phyloP scores from a whole-genome alignment of 306 rosid genomes.

The Fragaria ananassa region DNA sequence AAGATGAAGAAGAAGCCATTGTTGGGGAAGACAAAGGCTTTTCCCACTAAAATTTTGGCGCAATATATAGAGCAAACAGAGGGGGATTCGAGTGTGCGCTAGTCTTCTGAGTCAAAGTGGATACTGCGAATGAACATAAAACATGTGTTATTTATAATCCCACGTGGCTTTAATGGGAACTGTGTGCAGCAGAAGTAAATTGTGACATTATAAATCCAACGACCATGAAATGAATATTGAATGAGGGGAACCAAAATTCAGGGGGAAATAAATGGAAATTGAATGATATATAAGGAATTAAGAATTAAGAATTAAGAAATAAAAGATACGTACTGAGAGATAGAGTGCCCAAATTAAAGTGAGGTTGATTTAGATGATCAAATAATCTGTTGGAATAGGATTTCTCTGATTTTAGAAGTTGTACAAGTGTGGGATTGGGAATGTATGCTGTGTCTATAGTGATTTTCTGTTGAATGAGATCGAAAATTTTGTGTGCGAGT shows the following conservation, averaged over 20 bases:
- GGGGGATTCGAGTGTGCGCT: background rate
- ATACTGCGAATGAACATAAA: rapidly evolving
- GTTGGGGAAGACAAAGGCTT: conserved; percentile 1
- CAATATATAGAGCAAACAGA: background rate
- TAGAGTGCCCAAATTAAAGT: too few relatives aligned
- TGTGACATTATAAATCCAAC: background rate
- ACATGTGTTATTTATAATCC: background rate
- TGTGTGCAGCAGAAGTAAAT: background rate
- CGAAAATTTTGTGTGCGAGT: too few relatives aligned
- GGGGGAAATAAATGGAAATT: background rate
- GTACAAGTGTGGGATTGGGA: background rate
- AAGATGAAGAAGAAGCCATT: conserved; percentile 36
- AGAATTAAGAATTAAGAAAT: background rate
- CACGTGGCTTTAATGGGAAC: background rate
- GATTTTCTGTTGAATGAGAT: background rate
- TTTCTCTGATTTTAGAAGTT: background rate
- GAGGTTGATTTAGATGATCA: background rate
- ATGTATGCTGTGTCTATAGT: background rate
- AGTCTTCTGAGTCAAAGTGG: background rate
- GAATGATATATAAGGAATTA: background rate
- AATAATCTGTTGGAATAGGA: background rate
- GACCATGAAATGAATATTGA: background rate
- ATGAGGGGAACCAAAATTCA: background rate
- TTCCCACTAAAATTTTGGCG: background rate
- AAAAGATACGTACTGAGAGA: too few relatives aligned